Evolutionary conservation across 2,329 filamentous ascomycete species (phyloP).

Genomic region (Colletotrichum incanum): DNA sequence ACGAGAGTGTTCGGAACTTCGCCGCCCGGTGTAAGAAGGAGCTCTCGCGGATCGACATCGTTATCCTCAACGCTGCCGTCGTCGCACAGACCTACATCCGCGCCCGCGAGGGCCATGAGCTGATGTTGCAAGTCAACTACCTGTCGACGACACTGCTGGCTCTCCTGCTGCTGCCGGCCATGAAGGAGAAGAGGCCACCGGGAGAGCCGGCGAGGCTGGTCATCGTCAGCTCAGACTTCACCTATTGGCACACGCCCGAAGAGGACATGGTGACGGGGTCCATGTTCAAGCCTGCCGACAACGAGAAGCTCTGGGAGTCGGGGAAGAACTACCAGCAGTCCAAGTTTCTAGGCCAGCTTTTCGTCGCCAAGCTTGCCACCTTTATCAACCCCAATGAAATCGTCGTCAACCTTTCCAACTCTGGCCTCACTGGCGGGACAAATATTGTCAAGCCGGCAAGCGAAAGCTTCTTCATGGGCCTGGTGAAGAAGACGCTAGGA

Average conservation of each 20-base stretch:
- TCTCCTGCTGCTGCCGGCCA: conserved; percentile 43
- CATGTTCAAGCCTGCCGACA: conserved; percentile 51
- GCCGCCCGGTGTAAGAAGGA: conserved; percentile 27
- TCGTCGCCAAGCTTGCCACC: conserved; percentile 55
- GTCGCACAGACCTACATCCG: conserved; percentile 22
- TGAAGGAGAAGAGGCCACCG: conserved; percentile 43
- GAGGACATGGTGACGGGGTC: conserved; percentile 46
- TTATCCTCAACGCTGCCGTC: conserved; percentile 45
- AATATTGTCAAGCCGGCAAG: conserved; percentile 52
- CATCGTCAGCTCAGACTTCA: conserved; percentile 51
- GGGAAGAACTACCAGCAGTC: conserved; percentile 47
- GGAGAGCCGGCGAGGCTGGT: conserved; percentile 49
- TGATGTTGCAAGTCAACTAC: conserved; percentile 49
- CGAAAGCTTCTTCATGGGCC: conserved; percentile 40
- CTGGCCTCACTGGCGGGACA: conserved; percentile 61
- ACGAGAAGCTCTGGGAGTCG: conserved; percentile 46
- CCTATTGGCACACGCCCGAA: conserved; percentile 44
- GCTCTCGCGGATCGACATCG: conserved; percentile 35
- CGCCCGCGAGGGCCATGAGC: conserved; percentile 46
- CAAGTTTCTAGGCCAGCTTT: conserved; percentile 55
- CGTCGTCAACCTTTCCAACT: conserved; percentile 63
- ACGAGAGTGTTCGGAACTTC: conserved; percentile 41
- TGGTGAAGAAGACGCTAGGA: conserved; percentile 47
- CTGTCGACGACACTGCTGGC: conserved; percentile 48
- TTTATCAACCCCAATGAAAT: conserved; percentile 58